Conservation (phyloP, 2,329 filamentous ascomycete species). For the Zymoseptoria brevis region DNA sequence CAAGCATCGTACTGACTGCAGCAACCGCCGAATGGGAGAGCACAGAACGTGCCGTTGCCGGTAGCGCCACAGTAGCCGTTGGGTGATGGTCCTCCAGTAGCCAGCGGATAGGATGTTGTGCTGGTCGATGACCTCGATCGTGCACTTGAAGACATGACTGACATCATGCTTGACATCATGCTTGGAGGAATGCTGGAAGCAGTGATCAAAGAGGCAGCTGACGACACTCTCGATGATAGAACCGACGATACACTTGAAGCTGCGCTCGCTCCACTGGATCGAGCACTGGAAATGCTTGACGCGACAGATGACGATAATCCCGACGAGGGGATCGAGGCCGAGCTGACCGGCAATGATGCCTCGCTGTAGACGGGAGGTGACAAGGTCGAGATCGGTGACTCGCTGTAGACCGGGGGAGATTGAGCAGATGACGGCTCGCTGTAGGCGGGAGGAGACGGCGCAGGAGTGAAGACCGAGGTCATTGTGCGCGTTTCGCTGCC, state of each 20-base stretch:
- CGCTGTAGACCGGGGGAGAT: slow-evolving; percentile 3
- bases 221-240: background rate
- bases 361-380: background rate
- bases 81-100: background rate
- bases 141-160: background rate
- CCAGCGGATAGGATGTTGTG: background rate
- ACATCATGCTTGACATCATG: background rate
- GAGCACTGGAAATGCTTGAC: slow-evolving; percentile 1
- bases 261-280: background rate
- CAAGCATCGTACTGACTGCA: background rate
- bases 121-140: background rate
- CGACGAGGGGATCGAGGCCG: background rate
- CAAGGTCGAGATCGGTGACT: background rate
- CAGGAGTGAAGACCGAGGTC: background rate
- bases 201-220: background rate
- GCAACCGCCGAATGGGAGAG: background rate
- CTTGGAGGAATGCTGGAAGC: background rate
- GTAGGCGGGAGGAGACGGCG: background rate
- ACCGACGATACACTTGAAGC: slow-evolving; percentile 1
- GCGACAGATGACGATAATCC: background rate
- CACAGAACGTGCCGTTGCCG: background rate
- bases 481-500: background rate
- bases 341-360: slow-evolving; percentile 1
- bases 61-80: slow-evolving; percentile 11
- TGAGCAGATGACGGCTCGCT: background rate